Evolutionary conservation across 2,329 filamentous ascomycete species (phyloP), one percentile per base, ranked within the genome.

Genomic region (Hymenoscyphus linearis): DNA sequence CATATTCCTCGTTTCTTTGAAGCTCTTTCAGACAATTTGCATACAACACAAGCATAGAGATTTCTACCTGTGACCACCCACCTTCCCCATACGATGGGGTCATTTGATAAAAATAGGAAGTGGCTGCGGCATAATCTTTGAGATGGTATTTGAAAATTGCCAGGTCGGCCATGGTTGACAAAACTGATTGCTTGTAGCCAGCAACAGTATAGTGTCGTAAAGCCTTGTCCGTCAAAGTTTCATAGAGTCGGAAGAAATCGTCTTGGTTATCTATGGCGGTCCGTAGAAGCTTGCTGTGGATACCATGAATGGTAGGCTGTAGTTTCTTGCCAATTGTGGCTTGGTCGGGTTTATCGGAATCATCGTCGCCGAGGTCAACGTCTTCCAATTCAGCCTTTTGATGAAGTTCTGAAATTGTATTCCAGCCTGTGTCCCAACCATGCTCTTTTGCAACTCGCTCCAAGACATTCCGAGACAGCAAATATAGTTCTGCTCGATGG

Each of bases 31-130:
- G 80, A 73, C 93, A 98, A 55, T 84, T 83, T 0, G 90, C 85
- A 72, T 97, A 95, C 81, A 97, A 88, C 65, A 90, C 84, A 5
- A 98, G 81, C 82, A 96, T 90, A 0, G 88, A 88, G 3, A 91
- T 79, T 71, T 98, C 92, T 13, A 96, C 79, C 0, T 87, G 78
- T 58, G 83, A 85, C 93, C 95, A 98, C 53, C 87, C 84, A 60
- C 83, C 86, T 60, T 88, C 85, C 0, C 88, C 88, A 68, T 95
- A 96, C 64, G 90, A 89, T 0, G 88, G 87, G 0, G 90, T 88
- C 52, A 95, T 86, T 53, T 86, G 82, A 68, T 88, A 84, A 69
- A 99, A 95, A 70, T 90, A 93, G 0, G 82, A 82, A 0, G 89
- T 86, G 0, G 95, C 93, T 1, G 85, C 82, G 2, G 78, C 79